Conservation (phyloP, 257 asterid species). For the Solanum corneliomulleri region DNA sequence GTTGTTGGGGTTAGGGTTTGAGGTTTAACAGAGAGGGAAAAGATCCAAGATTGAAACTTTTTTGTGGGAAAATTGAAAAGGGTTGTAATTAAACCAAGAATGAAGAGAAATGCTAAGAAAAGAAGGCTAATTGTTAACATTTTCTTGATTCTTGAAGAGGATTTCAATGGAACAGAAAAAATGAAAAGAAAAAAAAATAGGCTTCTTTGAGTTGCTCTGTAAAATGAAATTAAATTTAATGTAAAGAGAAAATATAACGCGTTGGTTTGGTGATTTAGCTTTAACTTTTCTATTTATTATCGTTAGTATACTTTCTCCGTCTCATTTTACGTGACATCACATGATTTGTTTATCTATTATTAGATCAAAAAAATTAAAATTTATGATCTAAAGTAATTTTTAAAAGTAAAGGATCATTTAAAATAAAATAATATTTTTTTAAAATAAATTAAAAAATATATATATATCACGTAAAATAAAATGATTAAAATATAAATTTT, state of each 20-base stretch:
- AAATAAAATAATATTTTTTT: no score
- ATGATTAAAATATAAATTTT: no score
- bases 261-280: neutral
- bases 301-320: no score
- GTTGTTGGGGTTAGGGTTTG: neutral
- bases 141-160: neutral
- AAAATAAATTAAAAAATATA: rapidly evolving
- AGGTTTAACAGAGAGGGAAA: neutral
- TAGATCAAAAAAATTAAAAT: no score
- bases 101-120: slow-evolving; percentile 30
- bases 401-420: neutral
- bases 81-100: slow-evolving; percentile 30
- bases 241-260: neutral
- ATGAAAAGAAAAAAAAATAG: neutral
- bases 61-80: slow-evolving; percentile 27
- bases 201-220: neutral
- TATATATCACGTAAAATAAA: no score
- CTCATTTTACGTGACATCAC: rapidly evolving
- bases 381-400: no score
- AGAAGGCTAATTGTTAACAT: slow-evolving; percentile 31
- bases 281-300: neutral
- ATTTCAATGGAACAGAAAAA: neutral
- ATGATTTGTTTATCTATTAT: rapidly evolving
- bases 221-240: neutral
- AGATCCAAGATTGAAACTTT: slow-evolving; percentile 20